Percentiles rank a stretch among this genome's conserved stretches.
These are phyloP conservation scores for Nicotiana benthamiana DNA, from an alignment of 257 asterid genomes.

Conservation along the genomic window DNA sequence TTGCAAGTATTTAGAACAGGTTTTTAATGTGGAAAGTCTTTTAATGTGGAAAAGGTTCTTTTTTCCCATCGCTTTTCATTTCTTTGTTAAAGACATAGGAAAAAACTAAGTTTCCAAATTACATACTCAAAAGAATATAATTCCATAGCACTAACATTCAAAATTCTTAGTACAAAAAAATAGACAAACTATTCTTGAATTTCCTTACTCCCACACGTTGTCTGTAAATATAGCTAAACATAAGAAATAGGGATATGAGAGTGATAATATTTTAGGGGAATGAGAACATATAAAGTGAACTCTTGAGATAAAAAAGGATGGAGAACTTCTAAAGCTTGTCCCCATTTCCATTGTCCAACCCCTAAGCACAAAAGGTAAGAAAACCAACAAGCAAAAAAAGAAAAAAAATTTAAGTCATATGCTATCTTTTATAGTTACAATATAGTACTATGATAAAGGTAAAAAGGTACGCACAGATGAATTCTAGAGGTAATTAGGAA, in stretches of 20 bases:
- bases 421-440: background rate
- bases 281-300: too few relatives aligned
- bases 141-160: background rate
- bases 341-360: background rate
- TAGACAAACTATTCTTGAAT: background rate
- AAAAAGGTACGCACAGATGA: background rate
- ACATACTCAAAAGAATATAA: too few relatives aligned
- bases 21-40: too few relatives aligned
- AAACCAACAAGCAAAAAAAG: background rate
- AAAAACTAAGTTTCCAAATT: too few relatives aligned
- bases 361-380: background rate
- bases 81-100: too few relatives aligned
- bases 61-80: too few relatives aligned
- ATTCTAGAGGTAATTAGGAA: constrained; percentile 16
- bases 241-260: too few relatives aligned
- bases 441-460: background rate
- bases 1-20: too few relatives aligned
- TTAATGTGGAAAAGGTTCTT: too few relatives aligned
- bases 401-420: background rate
- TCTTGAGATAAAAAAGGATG: background rate
- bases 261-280: too few relatives aligned
- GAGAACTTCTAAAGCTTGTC: background rate
- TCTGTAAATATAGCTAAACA: too few relatives aligned
- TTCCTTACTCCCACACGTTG: background rate
- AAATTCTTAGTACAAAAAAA: background rate